These are phyloP conservation scores for Leccinum fibrillosum DNA, from an alignment of 768 basidiomycete species.

Conservation along the genomic window DNA sequence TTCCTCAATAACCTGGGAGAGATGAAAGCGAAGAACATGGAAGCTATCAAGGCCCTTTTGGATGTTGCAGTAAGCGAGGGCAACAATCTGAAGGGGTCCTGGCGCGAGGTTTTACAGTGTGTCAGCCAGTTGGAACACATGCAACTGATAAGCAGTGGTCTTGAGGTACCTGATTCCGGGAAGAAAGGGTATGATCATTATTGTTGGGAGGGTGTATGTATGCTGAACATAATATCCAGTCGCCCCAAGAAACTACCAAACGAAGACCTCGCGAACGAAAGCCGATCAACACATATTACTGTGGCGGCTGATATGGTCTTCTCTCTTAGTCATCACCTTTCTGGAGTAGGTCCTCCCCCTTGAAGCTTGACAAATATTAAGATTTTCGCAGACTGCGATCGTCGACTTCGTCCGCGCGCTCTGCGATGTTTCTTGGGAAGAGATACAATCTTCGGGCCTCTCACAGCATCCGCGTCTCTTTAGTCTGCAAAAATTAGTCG, in stretches of 20 bases:
- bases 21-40: constrained; percentile 99
- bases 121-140: constrained; percentile 98
- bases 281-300: constrained; percentile 95
- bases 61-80: constrained; percentile 97
- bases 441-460: constrained; percentile 94
- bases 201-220: neutral
- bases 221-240: constrained; percentile 26
- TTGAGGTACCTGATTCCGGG: constrained; percentile 76
- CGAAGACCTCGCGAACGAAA: constrained; percentile 95
- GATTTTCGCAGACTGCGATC: constrained; percentile 72
- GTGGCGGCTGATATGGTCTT: constrained; percentile 99
- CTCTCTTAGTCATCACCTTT: constrained; percentile 89
- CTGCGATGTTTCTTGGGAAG: constrained; percentile 98
- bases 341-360: constrained; percentile 66
- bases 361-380: constrained; percentile 7
- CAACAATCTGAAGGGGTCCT: constrained; percentile 91
- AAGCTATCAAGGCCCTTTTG: constrained; percentile 92
- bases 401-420: constrained; percentile 96
- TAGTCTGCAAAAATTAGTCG: constrained; percentile 96
- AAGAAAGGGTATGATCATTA: constrained; percentile 67
- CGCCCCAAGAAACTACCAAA: constrained; percentile 62
- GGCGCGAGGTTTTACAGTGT: constrained; percentile 95
- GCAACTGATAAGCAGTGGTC: constrained; percentile 92
- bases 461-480: constrained; percentile 94
- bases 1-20: constrained; percentile 97